Percentiles rank a stretch among this genome's conserved stretches.
Evolutionary conservation across 805 yeast species (phyloP).

Genomic region (Nakazawaea anatomiae): DNA sequence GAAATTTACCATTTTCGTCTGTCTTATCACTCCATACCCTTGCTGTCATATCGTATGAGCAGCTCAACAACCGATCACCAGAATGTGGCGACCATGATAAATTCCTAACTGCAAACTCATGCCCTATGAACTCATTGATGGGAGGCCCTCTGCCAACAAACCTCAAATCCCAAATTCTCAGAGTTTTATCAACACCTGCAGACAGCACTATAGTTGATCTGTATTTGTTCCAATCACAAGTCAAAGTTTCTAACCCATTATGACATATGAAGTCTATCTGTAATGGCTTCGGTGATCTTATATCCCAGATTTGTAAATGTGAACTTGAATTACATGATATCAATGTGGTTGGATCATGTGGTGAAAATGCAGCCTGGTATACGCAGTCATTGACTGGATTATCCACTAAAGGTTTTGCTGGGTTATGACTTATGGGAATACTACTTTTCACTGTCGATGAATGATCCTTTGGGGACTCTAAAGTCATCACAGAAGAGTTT

Average conservation of each 20-base stretch:
- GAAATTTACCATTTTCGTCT: constrained; percentile 43
- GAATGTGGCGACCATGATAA: constrained; percentile 88
- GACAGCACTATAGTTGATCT: constrained; percentile 74
- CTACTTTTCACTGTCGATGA: background rate
- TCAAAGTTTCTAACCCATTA: constrained; percentile 71
- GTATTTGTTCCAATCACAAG: constrained; percentile 90
- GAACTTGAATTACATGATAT: constrained; percentile 73
- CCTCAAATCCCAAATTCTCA: constrained; percentile 85
- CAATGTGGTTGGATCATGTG: constrained; percentile 69
- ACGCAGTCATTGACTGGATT: constrained; percentile 49
- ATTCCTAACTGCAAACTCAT: constrained; percentile 81
- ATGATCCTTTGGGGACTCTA: constrained; percentile 30
- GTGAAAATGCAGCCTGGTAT: constrained; percentile 78
- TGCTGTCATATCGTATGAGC: constrained; percentile 91
- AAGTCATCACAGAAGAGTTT: constrained; percentile 48
- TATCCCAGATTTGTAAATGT: constrained; percentile 76
- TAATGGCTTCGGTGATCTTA: constrained; percentile 59
- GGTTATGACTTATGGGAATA: constrained; percentile 12
- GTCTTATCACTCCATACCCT: constrained; percentile 78
- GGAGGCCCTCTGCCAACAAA: constrained; percentile 50
- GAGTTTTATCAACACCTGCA: constrained; percentile 85
- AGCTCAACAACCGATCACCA: constrained; percentile 60
- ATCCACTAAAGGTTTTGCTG: constrained; percentile 20
- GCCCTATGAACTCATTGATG: constrained; percentile 73
- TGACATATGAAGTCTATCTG: constrained; percentile 64